Evolutionary conservation across 257 asterid species (phyloP), one percentile per base, ranked within the genome.

Genomic region (Penstemon eatonii): DNA sequence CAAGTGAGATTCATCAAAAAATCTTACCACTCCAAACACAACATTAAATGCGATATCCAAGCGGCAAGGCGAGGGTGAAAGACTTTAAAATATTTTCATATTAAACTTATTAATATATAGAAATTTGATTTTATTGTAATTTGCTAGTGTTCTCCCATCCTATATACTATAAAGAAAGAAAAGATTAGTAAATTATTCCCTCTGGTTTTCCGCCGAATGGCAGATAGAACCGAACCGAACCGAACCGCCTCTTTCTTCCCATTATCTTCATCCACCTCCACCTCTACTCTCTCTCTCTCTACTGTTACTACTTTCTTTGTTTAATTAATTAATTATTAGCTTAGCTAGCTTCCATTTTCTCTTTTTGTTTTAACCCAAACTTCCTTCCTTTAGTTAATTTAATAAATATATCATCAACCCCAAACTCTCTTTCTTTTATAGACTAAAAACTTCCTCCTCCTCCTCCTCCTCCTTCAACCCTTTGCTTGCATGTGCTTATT

Each of bases 121-220:
- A 4, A 6, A 19, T 73, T 10, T 46, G 51, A 60, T 64, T 58
- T 19, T 8, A 38, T 45, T 55, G 60, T 11, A 0, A 39, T 38
- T 51, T 13, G 12, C 63, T 60, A 61, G 7, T 11, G 18, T 42
- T 39, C 18, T 6, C 12, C 58, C 12, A 15, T 5, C 9, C 38
- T 49, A 49, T 18, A 49, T 10, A n/a, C n/a, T n/a, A 49, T 4
- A 49, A 49, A 10, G 6, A 36, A 13, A 7, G 19, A 3, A 43
- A 8, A 57, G 63, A 52, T 25, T 51, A 25, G 67, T 43, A 25
- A 6, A 74, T 13, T 63, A 67, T 65, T 69, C 92, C 85, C 92
- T 84, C 91, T 80, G 77, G 67, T 73, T 79, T 81, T 75, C 77
- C 91, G 95, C 97, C 96, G 91, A 82, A 82, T 88, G 95, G 91